phyloP scores from a whole-genome alignment of 2,329 filamentous ascomycete genomes.

The Calonectria pseudoreteaudii region DNA sequence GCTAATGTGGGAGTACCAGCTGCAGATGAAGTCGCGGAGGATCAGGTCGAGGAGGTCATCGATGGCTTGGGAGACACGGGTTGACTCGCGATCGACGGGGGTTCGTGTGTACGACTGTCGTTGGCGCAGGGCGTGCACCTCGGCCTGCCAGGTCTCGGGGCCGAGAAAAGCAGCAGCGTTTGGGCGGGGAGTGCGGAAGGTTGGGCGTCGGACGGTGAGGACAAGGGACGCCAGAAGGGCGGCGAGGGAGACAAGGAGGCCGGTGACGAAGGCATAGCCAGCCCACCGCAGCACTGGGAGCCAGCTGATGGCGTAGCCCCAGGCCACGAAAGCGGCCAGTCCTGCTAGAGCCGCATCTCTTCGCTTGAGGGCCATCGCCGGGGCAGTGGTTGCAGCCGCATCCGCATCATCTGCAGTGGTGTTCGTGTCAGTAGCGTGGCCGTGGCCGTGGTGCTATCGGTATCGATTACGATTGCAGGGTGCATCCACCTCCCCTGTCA shows the following conservation, averaged over 20 bases:
- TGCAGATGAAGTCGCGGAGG: constrained; percentile 84
- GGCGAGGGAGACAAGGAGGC: constrained; percentile 68
- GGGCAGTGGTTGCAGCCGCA: constrained; percentile 47
- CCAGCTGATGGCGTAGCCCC: constrained; percentile 88
- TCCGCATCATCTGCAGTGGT: constrained; percentile 49
- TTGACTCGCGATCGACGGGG: constrained; percentile 80
- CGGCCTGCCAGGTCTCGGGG: constrained; percentile 74
- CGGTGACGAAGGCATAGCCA: constrained; percentile 84
- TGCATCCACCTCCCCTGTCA: constrained; percentile 38
- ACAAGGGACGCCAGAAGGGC: constrained; percentile 70
- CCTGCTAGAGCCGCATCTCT: constrained; percentile 77
- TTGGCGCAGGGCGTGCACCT: constrained; percentile 74
- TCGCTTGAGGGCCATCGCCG: constrained; percentile 77
- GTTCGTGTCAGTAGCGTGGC: constrained; percentile 34
- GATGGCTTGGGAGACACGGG: constrained; percentile 81
- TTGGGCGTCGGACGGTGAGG: constrained; percentile 61
- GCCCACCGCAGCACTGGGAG: constrained; percentile 85
- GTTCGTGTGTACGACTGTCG: constrained; percentile 75
- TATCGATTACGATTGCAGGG: constrained; percentile 29
- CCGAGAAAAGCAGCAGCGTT: constrained; percentile 70
- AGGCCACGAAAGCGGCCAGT: constrained; percentile 82
- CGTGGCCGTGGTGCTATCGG: constrained; percentile 33
- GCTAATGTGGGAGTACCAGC: constrained; percentile 92
- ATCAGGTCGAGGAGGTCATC: constrained; percentile 83
- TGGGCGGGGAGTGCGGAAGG: constrained; percentile 54